A percentile compares a stretch with the other conserved stretches of the same genome.
phyloP scores from a whole-genome alignment of 345 rosid genomes.

The Moringa oleifera region DNA sequence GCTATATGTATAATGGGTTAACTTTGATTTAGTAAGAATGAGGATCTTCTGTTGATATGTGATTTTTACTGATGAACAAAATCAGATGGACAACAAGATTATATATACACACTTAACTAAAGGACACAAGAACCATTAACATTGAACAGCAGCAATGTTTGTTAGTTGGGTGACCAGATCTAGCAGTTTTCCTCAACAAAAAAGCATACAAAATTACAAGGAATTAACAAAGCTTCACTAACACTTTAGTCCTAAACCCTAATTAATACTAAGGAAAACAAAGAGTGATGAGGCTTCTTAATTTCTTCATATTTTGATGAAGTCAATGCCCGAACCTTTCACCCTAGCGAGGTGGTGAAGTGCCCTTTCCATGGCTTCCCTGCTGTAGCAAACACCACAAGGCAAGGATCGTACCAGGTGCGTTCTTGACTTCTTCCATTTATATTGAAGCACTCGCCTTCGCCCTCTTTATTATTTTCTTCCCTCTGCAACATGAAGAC shows the following conservation, averaged over 20 bases:
- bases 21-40: no score
- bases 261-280: background rate
- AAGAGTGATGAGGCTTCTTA: background rate
- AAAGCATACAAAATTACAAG: no score
- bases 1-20: no score
- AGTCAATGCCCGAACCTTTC: constrained; percentile 89
- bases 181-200: no score
- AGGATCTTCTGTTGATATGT: no score
- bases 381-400: constrained; percentile 24
- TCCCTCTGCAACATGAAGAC: constrained; percentile 9
- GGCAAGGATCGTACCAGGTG: constrained; percentile 52
- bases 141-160: no score
- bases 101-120: no score
- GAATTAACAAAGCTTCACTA: no score
- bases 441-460: constrained; percentile 5
- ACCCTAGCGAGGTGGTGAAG: constrained; percentile 23
- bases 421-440: constrained; percentile 75
- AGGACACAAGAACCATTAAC: no score
- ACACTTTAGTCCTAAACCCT: background rate
- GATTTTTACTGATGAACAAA: no score
- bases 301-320: constrained; percentile 8
- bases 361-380: constrained; percentile 15
- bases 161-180: no score
- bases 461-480: background rate
- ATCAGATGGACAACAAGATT: no score